These are phyloP conservation scores for Rhynchosporium agropyri DNA, from an alignment of 2,329 filamentous ascomycete species.

Conservation along the genomic window DNA sequence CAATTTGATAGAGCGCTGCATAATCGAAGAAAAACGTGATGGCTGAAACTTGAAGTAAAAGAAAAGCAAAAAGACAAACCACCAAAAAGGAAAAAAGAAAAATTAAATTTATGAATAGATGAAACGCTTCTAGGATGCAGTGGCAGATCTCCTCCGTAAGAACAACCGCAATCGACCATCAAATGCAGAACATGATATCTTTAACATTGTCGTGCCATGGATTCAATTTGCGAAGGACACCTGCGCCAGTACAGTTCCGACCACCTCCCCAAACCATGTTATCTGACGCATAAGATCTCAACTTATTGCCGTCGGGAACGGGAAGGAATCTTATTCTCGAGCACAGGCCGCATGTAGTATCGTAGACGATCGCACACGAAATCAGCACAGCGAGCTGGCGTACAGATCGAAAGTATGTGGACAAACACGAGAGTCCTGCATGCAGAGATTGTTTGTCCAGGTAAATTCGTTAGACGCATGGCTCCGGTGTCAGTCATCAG, in stretches of 20 bases:
- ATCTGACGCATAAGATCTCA: not conserved
- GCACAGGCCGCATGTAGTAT: constrained; percentile 57
- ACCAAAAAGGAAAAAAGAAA: no score
- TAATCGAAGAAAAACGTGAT: no score
- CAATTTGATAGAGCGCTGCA: no score
- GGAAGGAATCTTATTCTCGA: not conserved
- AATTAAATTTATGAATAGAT: no score
- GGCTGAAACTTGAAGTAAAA: no score
- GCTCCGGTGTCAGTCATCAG: no score
- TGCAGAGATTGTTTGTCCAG: constrained; percentile 79
- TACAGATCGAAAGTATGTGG: constrained; percentile 82
- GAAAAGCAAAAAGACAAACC: no score
- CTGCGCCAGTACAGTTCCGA: not conserved
- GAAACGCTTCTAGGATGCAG: no score
- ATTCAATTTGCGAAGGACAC: constrained; percentile 17
- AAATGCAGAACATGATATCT: constrained; percentile 46
- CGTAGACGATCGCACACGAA: constrained; percentile 77
- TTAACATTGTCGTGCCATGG: constrained; percentile 40
- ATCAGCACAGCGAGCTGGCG: constrained; percentile 88
- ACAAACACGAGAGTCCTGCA: constrained; percentile 77
- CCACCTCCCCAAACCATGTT: not conserved
- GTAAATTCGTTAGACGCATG: constrained; percentile 45
- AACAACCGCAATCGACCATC: not conserved
- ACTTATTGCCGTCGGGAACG: not conserved
- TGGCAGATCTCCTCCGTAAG: no score